Conservation (phyloP, 2,329 filamentous ascomycete genomes). For the Monilinia laxa region DNA sequence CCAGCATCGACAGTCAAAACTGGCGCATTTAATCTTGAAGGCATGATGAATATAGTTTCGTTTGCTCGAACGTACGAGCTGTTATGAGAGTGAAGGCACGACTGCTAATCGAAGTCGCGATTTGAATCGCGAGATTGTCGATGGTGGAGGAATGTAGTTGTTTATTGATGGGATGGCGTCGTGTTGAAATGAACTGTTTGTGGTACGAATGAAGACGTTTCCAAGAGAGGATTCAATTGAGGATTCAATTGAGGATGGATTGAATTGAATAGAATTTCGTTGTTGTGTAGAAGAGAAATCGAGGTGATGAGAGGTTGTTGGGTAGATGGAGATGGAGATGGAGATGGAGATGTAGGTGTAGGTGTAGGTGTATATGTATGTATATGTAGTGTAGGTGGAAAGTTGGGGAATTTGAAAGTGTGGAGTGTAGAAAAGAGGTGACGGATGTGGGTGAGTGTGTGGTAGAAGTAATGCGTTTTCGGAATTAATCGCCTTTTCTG, state of each 20-base stretch:
- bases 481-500: slow-evolving; percentile 9
- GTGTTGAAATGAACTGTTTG: neutral
- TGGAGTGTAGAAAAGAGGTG: neutral
- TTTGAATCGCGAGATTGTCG: slow-evolving; percentile 31
- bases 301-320: neutral
- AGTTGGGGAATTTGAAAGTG: neutral
- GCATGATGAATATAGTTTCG: slow-evolving; percentile 58
- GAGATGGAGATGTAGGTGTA: neutral
- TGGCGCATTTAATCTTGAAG: slow-evolving; percentile 76
- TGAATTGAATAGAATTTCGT: neutral
- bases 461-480: slow-evolving; percentile 10
- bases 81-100: slow-evolving; percentile 34
- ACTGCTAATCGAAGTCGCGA: slow-evolving; percentile 37
- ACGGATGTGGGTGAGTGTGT: slow-evolving; percentile 17
- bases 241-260: neutral
- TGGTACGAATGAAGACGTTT: too few relatives aligned
- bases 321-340: too few relatives aligned
- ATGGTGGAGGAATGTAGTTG: slow-evolving; percentile 12
- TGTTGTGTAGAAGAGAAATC: neutral
- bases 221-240: neutral
- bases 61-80: slow-evolving; percentile 40
- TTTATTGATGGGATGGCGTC: neutral
- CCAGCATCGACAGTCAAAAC: slow-evolving; percentile 89
- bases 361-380: neutral
- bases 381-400: neutral